A percentile compares a stretch with the other conserved stretches of the same genome.
Evolutionary conservation across 139 green algal species (phyloP).

Genomic region (Trebouxia sp.): DNA sequence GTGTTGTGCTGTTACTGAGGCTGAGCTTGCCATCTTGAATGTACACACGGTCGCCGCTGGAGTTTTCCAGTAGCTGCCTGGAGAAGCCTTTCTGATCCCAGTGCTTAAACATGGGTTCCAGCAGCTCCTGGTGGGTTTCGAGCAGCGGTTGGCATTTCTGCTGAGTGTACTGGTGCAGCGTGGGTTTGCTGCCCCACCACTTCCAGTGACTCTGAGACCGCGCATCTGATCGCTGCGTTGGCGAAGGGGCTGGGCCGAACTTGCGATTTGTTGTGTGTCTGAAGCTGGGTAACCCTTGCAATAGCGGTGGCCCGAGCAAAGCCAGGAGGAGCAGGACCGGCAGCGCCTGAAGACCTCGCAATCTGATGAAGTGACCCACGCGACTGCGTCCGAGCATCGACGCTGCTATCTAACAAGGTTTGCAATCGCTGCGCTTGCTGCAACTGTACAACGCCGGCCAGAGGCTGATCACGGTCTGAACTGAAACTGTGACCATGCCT

Average conservation of each 20-base stretch:
- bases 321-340: background rate
- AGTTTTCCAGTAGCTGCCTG: background rate
- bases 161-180: background rate
- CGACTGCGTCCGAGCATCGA: background rate
- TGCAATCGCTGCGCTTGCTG: background rate
- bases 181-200: slow-evolving; percentile 4
- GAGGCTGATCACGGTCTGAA: no score
- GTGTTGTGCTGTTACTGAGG: slow-evolving; percentile 15
- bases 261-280: background rate
- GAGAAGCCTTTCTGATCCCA: slow-evolving; percentile 25
- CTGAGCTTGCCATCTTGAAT: slow-evolving; percentile 8
- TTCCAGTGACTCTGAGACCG: background rate
- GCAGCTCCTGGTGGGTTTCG: background rate
- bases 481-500: no score
- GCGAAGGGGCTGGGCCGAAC: background rate
- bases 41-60: slow-evolving; percentile 11
- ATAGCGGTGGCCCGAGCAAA: background rate
- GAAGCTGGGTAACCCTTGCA: background rate
- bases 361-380: background rate
- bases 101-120: slow-evolving; percentile 10
- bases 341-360: background rate
- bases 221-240: background rate
- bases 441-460: background rate
- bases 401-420: background rate
- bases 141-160: background rate